These are phyloP conservation scores for Dryas drummondii DNA, from an alignment of 306 rosid species.

Conservation along the genomic window DNA sequence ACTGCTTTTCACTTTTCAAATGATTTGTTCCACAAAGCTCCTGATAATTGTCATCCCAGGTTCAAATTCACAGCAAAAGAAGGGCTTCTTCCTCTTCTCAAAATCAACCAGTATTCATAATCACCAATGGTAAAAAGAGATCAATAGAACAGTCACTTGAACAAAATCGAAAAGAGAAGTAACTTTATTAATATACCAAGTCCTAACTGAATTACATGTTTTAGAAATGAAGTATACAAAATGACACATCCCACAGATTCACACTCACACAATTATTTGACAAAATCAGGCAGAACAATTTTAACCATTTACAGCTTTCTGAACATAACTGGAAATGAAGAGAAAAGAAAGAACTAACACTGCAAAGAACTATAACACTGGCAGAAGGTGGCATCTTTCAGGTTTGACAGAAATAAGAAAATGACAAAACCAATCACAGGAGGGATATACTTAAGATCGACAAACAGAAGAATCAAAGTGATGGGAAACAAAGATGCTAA, in stretches of 20 bases:
- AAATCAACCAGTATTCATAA: background rate
- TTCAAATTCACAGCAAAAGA: background rate
- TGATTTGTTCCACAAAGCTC: background rate
- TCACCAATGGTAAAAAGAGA: background rate
- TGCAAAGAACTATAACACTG: background rate
- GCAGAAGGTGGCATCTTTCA: slow-evolving; percentile 3
- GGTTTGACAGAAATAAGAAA: slow-evolving; percentile 20
- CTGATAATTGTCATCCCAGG: background rate
- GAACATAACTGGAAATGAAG: background rate
- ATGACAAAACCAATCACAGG: slow-evolving; percentile 42
- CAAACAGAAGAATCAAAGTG: slow-evolving; percentile 31
- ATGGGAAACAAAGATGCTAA: slow-evolving; percentile 4
- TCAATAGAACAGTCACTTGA: background rate
- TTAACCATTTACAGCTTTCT: slow-evolving; percentile 33
- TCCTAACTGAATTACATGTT: slow-evolving; percentile 4
- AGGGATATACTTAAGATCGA: slow-evolving; percentile 1
- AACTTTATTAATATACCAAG: slow-evolving; percentile 10
- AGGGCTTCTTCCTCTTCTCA: background rate
- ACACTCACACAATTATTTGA: slow-evolving; percentile 18
- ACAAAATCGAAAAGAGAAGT: background rate
- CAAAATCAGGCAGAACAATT: slow-evolving; percentile 25
- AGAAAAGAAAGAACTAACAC: background rate
- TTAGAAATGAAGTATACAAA: slow-evolving; percentile 4
- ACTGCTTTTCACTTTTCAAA: background rate
- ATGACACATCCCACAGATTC: slow-evolving; percentile 3